Evolutionary conservation across 1,284 basidiomycete genomes (phyloP), one percentile per base, ranked within the genome.

Genomic region (Tilletia walkeri): DNA sequence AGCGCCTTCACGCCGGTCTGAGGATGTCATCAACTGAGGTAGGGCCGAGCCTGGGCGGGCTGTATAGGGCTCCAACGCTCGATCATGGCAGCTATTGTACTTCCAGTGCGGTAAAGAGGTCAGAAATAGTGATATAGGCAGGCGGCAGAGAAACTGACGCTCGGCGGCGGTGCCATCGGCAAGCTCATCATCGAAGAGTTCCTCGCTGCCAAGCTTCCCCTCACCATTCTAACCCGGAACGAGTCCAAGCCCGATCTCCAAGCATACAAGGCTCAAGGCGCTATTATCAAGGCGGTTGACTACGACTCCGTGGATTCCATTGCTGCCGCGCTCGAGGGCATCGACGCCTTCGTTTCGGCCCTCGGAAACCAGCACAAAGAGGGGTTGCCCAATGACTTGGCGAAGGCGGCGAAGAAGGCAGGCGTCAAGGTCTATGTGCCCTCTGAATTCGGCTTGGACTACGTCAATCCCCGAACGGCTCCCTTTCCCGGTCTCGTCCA

Each of bases 401-500:
- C 84, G 3, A 76, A 82, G 54, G 75, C 75, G 6, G 72, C 70
- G 36, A 85, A 85, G 74, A 76, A 75, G 39, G 85, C 85, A 0
- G 82, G 82, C 10, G 85, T 86, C 24, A 80, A 83, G 69, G 65
- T 85, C 56, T 86, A 86, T 67, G 78, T 86, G 7, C 86, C 85
- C 3, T 85, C 84, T 7, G 81, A 82, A 45, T 67, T 18, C 20
- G 49, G 18, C 10, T n/a, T 54, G 48, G 39, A 41, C n/a, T 63
- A 63, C 34, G 38, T 14, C 59, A 38, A 63, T 16, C 59, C 59
- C 4, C 30, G 34, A 3, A 41, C n/a, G 6, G 59, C 59, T 4
- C 59, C 59, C 34, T 41, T 63, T 36, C 59, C 34, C 30, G 30
- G 30, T 14, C 3, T 39, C 14, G 20, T 63, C 12, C 34, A 63